These are phyloP conservation scores for Coniochaeta sp. DNA, from an alignment of 2,329 filamentous ascomycete genomes.

Conservation along the genomic window DNA sequence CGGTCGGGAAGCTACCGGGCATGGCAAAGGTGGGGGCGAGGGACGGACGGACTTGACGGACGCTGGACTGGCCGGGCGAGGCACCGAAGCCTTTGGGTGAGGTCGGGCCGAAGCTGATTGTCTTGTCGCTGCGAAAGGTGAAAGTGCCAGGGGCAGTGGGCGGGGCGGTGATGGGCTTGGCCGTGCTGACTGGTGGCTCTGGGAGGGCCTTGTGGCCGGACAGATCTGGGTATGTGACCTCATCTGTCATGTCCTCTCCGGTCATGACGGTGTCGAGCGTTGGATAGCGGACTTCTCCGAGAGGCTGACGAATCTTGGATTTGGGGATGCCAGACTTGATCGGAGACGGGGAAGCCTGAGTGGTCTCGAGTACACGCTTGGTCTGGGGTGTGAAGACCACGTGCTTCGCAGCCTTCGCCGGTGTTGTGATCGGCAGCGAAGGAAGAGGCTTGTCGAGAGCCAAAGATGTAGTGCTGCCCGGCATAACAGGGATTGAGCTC, in stretches of 20 bases:
- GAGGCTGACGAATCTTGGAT: constrained; percentile 15
- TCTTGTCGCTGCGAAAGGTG: constrained; percentile 59
- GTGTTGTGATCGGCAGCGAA: neutral
- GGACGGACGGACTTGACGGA: constrained; percentile 52
- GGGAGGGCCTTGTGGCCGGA: constrained; percentile 14
- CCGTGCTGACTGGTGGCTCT: constrained; percentile 15
- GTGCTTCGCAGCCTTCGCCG: constrained; percentile 57
- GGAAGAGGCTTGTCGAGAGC: constrained; percentile 2
- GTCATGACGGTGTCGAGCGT: constrained; percentile 21
- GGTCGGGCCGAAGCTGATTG: constrained; percentile 46
- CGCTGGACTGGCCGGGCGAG: constrained; percentile 49
- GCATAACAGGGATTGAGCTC: constrained; percentile 40
- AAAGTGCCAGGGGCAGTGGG: constrained; percentile 49
- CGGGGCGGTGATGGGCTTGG: constrained; percentile 14
- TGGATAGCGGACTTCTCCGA: constrained; percentile 24
- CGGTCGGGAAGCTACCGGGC: constrained; percentile 47
- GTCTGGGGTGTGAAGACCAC: constrained; percentile 74
- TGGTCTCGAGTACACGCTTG: constrained; percentile 32
- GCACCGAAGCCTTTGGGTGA: constrained; percentile 47
- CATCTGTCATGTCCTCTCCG: constrained; percentile 16
- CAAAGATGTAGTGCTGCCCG: constrained; percentile 5
- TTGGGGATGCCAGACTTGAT: constrained; percentile 41
- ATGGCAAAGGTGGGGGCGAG: constrained; percentile 29
- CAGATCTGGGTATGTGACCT: constrained; percentile 15
- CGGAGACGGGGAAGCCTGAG: constrained; percentile 48